These are phyloP conservation scores for Plasmodium ovale DNA, from an alignment of 169 alveolate genomes.

Conservation along the genomic window DNA sequence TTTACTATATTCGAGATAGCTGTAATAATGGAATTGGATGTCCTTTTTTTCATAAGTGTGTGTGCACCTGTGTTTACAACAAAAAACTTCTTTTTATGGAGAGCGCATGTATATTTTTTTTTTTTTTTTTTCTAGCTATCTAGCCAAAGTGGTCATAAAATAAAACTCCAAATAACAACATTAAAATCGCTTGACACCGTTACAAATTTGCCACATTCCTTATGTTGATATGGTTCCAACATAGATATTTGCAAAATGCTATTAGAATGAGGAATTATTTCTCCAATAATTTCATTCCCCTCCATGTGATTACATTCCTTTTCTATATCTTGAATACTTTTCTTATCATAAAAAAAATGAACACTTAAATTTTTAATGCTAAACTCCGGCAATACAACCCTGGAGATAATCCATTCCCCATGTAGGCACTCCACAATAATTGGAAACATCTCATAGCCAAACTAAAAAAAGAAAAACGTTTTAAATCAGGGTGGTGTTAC, in stretches of 20 bases:
- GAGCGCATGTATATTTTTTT: too few relatives aligned
- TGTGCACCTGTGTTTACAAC: too few relatives aligned
- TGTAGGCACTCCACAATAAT: slow-evolving; percentile 34
- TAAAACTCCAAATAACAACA: slow-evolving; percentile 47
- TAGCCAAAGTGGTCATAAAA: slow-evolving; percentile 20
- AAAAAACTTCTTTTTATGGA: too few relatives aligned
- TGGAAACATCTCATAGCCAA: slow-evolving; percentile 69
- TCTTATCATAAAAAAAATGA: slow-evolving; percentile 67
- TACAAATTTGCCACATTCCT: slow-evolving; percentile 5
- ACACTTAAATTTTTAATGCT: slow-evolving; percentile 61
- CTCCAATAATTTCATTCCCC: slow-evolving; percentile 70
- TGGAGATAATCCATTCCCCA: slow-evolving; percentile 56
- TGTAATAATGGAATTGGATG: too few relatives aligned
- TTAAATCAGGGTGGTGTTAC: neutral
- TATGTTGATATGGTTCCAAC: slow-evolving; percentile 45
- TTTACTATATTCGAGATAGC: too few relatives aligned
- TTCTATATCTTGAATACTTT: slow-evolving; percentile 65
- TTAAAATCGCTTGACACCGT: slow-evolving; percentile 70
- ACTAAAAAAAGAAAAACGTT: slow-evolving; percentile 26
- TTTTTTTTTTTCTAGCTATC: too few relatives aligned
- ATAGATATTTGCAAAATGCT: slow-evolving; percentile 46
- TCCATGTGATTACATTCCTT: slow-evolving; percentile 18
- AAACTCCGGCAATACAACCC: slow-evolving; percentile 62
- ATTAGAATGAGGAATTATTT: slow-evolving; percentile 71
- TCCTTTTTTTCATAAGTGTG: too few relatives aligned